Base-by-base conservation (phyloP, 2,329 filamentous ascomycete species). In the Exophiala lecanii-corni region DNA sequence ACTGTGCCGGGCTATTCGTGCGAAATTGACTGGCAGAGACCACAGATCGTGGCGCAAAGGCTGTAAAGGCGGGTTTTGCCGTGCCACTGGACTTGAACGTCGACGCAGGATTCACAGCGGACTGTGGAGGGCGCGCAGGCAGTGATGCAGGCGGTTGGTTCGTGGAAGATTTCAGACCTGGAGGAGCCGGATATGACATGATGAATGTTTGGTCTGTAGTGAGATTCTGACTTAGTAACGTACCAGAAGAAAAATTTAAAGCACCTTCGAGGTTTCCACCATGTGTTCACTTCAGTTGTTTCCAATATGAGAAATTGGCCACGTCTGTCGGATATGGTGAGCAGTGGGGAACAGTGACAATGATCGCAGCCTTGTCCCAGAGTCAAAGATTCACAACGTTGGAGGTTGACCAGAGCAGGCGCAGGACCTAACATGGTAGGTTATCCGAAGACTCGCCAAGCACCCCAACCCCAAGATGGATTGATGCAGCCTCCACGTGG, bases 111-210 rank as follows among this genome's bases (percentile, higher is more conserved):
- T 67, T 65, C 50, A 64, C 64, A 25, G 69, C 62, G 18, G 80
- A 72, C 39, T 81, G 77, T 31, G 86, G 86, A 49, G 86, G 87
- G 56, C 85, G 82, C 51, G 86, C 81, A 54, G 87, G 87, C 28
- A 94, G 82, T 56, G 84, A 86, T 59, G 62, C 76, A 69, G 57
- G 69, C 30, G 67, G 63, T 57, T 60, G 65, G 56, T 63, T 49
- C 50, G 62, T 57, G 40, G 59, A 50, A 57, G 55, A 65, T 51
- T 63, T 68, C 50, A 78, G 70, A 76, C 85, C 85, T 87, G 86
- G 84, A 84, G 84, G 84, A 63, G 82, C 83, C 69, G 85, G 83
- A 76, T 87, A 87, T 69, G 85, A 83, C 86, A 91, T 91, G 71
- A 72, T 74, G 71, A 73, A 71, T 59, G 65, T 63, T 55, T 58